Evolutionary conservation across 768 basidiomycete genomes (phyloP).

Genomic region (Boletus vinaceobasis): DNA sequence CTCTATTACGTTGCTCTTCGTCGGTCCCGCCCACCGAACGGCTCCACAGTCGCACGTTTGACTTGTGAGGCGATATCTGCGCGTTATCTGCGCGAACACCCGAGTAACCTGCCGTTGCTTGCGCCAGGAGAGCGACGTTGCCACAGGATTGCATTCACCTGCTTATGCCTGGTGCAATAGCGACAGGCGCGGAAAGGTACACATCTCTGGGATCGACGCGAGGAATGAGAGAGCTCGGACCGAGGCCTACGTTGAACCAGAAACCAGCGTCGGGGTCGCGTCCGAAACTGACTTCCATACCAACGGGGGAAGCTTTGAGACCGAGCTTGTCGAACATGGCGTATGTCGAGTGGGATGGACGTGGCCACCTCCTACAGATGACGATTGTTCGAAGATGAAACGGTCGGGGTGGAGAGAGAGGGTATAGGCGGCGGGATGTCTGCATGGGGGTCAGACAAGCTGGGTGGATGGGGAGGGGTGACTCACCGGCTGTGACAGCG

Average conservation of each 20-base stretch:
- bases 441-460: not conserved
- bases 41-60: conserved; percentile 1
- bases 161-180: not conserved
- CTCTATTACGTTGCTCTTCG: not conserved
- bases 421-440: not conserved
- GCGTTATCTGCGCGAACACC: not conserved
- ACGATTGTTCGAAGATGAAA: too few relatives aligned
- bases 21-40: not conserved
- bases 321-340: not conserved
- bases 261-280: not conserved
- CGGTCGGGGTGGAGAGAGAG: not conserved
- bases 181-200: conserved; percentile 4
- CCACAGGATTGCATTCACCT: conserved; percentile 1
- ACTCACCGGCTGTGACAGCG: not conserved
- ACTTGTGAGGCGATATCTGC: not conserved
- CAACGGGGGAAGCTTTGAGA: not conserved
- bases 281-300: not conserved
- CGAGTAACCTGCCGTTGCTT: not conserved
- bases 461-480: not conserved
- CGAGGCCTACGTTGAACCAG: not conserved
- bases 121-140: not conserved
- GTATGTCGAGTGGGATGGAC: not conserved
- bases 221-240: conserved; percentile 12
- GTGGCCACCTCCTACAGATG: not conserved
- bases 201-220: conserved; percentile 6